phyloP scores from a whole-genome alignment of 257 asterid genomes.

The Solanum pennellii region DNA sequence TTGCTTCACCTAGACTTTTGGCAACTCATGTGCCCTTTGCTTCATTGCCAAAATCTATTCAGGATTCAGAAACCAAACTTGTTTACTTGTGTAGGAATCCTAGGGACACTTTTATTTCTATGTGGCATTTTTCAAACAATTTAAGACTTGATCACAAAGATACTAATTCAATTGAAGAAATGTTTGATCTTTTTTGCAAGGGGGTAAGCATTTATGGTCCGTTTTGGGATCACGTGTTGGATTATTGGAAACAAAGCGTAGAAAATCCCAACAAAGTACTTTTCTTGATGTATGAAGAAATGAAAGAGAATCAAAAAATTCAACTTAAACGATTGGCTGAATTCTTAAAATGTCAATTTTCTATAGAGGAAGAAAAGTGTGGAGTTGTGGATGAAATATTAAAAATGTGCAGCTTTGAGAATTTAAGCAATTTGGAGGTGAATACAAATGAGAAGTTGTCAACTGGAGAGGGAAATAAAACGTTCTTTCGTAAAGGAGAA shows the following conservation, averaged over 20 bases:
- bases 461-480: not conserved
- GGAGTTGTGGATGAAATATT: not conserved
- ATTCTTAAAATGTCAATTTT: not conserved
- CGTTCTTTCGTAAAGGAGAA: not conserved
- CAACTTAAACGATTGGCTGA: not conserved
- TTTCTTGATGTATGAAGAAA: not conserved
- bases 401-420: not conserved
- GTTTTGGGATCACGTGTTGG: not conserved
- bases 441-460: not conserved
- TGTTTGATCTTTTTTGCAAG: not conserved
- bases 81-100: not conserved
- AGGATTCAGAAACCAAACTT: not conserved
- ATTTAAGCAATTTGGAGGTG: not conserved
- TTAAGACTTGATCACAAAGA: not conserved
- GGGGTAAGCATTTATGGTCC: not conserved
- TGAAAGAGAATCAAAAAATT: not conserved
- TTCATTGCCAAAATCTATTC: not conserved
- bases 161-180: not conserved
- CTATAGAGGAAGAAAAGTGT: not conserved
- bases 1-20: not conserved
- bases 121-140: not conserved
- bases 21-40: not conserved
- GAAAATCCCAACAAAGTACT: not conserved
- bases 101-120: not conserved
- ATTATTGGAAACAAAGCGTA: not conserved